Base-by-base conservation (phyloP, 257 asterid species). In the Scutellaria galericulata region DNA sequence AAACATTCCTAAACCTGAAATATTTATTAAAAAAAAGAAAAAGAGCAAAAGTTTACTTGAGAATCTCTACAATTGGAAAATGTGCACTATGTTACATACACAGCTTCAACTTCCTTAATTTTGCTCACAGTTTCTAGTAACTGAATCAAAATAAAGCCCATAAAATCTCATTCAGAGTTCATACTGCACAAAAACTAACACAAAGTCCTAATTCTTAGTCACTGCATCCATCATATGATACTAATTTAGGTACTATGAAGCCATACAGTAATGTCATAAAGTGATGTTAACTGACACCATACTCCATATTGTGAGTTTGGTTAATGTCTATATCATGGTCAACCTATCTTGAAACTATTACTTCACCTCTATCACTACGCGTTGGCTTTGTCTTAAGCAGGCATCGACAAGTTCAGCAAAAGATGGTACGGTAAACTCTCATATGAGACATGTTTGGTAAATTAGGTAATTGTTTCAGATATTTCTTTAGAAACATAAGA, bases 261-360 rank as follows among this genome's bases (percentile, higher is more conserved):
- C 14, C 72, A 51, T 67, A 15, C 35, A 37, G 46, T 35, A 51
- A 67, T 11, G 56, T 20, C 14, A 45, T 42, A 57, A 31, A 31
- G 37, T 31, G 37, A 31, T 31, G 37, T 31, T 1, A 31, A 31
- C 37, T 31, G 12, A 45, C 50, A 9, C 14, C 24, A 55, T 45
- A 70, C 8, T 39, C 52, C 37, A 31, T 4, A 31, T 31, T 3
- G 37, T 14, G 52, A 52, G 14, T 66, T 69, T 41, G 74, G 74
- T 6, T 13, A 14, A 10, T 56, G 75, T 44, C 75, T 56, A 57
- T 7, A 15, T 45, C 58, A 54, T 54, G 64, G 44, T 13, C 15
- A 20, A 37, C 27, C 41, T 53, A 31, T 31, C 37, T 31, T 31
- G 37, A 31, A 4, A 31, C 37, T 31, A 31, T 31, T 31, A 31